Percentiles rank a stretch among this genome's conserved stretches.
These are phyloP conservation scores for Paramecium caudatum DNA, from an alignment of 73 alveolate species.

Conservation along the genomic window DNA sequence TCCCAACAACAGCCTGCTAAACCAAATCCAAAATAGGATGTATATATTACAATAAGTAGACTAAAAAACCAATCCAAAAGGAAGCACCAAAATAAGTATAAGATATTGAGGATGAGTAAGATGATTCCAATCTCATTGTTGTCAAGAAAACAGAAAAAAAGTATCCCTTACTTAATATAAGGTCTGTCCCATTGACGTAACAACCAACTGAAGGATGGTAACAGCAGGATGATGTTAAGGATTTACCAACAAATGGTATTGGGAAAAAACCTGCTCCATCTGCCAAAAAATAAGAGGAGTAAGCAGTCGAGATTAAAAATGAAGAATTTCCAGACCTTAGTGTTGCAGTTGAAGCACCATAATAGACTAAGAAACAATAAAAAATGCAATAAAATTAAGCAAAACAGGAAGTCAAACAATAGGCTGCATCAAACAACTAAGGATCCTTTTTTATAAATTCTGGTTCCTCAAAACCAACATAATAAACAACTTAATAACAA, in stretches of 20 bases:
- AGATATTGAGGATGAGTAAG: slow-evolving; percentile 14
- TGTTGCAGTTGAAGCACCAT: not conserved
- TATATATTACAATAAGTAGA: not conserved
- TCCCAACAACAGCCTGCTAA: not conserved
- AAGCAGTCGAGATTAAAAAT: not conserved
- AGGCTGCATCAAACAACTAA: not conserved
- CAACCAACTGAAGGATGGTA: slow-evolving; percentile 3
- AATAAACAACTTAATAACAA: not conserved
- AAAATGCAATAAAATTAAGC: not conserved
- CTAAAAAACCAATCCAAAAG: not conserved
- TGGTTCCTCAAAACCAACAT: not conserved
- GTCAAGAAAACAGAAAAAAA: slow-evolving; percentile 19
- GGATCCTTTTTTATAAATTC: not conserved
- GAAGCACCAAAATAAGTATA: not conserved
- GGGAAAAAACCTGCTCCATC: not conserved
- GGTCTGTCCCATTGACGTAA: not conserved
- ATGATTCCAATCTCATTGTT: not conserved
- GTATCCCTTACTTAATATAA: not conserved
- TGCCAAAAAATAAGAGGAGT: not conserved
- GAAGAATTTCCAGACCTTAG: slow-evolving; percentile 35
- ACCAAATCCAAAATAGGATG: slow-evolving; percentile 4
- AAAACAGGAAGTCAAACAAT: not conserved
- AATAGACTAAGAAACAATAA: not conserved
- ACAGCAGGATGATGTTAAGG: not conserved
- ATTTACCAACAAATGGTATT: not conserved